phyloP scores from a whole-genome alignment of 352 stramenopile genomes.

The Pythium scleroteichum region DNA sequence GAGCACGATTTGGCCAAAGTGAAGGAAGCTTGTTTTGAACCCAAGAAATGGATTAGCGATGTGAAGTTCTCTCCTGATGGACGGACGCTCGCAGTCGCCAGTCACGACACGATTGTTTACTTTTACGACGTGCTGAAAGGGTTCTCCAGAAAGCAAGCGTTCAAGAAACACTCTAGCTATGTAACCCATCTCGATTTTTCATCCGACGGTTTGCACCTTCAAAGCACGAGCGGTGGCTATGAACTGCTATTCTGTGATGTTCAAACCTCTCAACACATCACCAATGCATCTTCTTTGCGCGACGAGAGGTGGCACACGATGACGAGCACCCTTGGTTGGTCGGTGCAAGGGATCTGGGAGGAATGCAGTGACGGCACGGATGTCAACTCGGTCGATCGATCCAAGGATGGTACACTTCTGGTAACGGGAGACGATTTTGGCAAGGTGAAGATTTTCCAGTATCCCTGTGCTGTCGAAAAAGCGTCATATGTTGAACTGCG shows the following conservation, averaged over 20 bases:
- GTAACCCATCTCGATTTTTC: slow-evolving; percentile 82
- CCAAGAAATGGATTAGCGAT: slow-evolving; percentile 71
- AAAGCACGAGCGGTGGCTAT: slow-evolving; percentile 81
- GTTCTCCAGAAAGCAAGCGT: slow-evolving; percentile 60
- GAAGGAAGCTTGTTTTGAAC: slow-evolving; percentile 53
- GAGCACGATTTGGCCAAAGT: slow-evolving; percentile 43
- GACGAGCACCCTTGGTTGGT: slow-evolving; percentile 87
- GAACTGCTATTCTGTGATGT: slow-evolving; percentile 92
- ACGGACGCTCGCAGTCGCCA: slow-evolving; percentile 58
- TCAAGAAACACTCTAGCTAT: slow-evolving; percentile 82
- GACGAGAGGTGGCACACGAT: slow-evolving; percentile 91
- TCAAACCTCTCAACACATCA: slow-evolving; percentile 61
- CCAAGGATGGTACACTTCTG: slow-evolving; percentile 60
- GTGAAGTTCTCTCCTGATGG: slow-evolving; percentile 74
- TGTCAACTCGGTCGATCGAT: slow-evolving; percentile 74
- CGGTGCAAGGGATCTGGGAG: slow-evolving; percentile 91
- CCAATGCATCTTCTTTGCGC: slow-evolving; percentile 71
- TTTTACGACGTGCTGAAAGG: slow-evolving; percentile 76
- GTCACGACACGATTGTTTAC: slow-evolving; percentile 76
- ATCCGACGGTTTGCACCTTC: slow-evolving; percentile 56
- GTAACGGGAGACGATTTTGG: slow-evolving; percentile 82
- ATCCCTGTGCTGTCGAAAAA: slow-evolving; percentile 68
- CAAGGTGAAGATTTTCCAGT: slow-evolving; percentile 89
- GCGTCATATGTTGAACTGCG: slow-evolving; percentile 52
- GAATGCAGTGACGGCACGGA: slow-evolving; percentile 74